phyloP scores from a whole-genome alignment of 148 eudicot genomes.

The Oxyria digyna region DNA sequence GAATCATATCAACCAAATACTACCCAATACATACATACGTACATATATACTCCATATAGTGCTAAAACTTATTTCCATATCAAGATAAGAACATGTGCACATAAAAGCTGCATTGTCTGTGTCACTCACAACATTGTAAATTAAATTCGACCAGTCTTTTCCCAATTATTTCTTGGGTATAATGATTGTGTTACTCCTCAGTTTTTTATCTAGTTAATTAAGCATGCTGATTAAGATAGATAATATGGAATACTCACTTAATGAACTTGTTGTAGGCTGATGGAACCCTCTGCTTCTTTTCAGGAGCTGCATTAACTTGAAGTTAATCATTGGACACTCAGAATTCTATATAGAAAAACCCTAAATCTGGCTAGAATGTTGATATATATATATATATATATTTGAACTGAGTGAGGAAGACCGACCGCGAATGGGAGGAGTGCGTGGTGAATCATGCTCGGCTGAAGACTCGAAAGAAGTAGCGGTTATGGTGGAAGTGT shows the following conservation, averaged over 20 bases:
- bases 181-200: background rate
- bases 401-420: background rate
- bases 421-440: constrained; percentile 58
- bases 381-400: too few species aligned
- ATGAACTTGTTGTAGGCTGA: constrained; percentile 84
- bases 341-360: too few species aligned
- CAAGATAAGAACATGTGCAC: background rate
- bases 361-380: too few species aligned
- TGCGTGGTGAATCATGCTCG: constrained; percentile 23
- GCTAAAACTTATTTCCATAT: background rate
- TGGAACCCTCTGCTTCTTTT: constrained; percentile 80
- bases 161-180: background rate
- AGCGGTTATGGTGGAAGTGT: constrained; percentile 18
- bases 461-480: background rate
- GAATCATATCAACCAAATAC: background rate
- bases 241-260: constrained; percentile 33
- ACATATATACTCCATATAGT: background rate
- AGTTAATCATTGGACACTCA: background rate
- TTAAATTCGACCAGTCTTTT: background rate
- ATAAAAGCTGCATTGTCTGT: background rate
- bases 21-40: background rate
- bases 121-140: background rate
- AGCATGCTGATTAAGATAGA: background rate
- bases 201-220: background rate
- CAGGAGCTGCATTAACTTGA: constrained; percentile 50